Conservation (phyloP, 2,329 filamentous ascomycete genomes). For the Alternaria metachromatica region DNA sequence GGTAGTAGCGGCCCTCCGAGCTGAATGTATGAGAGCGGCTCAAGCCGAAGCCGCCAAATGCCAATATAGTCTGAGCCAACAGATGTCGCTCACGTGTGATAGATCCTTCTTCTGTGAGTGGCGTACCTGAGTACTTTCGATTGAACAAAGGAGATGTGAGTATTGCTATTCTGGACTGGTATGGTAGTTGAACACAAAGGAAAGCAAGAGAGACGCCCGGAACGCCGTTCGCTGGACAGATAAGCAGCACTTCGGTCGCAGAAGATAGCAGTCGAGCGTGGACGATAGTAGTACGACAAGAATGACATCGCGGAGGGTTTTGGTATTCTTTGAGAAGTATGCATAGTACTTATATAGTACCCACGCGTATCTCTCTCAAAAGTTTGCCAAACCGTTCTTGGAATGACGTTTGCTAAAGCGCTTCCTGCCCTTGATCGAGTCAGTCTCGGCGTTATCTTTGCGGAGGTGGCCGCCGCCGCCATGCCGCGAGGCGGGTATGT, state of each 20-base stretch:
- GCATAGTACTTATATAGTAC: no score
- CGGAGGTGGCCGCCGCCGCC: conserved; percentile 48
- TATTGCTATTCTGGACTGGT: neutral
- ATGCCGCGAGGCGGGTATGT: conserved; percentile 61
- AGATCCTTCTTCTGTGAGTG: neutral
- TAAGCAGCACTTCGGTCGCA: neutral
- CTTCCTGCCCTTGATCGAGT: conserved; percentile 65
- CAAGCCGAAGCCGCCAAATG: conserved; percentile 1
- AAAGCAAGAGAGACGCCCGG: conserved; percentile 7
- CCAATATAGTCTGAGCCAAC: neutral
- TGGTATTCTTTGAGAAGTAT: conserved; percentile 9
- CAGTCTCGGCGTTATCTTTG: conserved; percentile 58
- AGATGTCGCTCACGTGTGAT: neutral
- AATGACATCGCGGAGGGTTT: neutral
- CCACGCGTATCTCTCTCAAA: no score
- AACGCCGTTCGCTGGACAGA: conserved; percentile 12
- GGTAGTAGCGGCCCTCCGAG: no score
- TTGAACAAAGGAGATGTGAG: neutral
- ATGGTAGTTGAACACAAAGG: neutral
- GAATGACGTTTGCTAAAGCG: conserved; percentile 91
- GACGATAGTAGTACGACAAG: neutral
- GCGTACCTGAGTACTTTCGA: neutral
- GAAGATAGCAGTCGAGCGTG: neutral
- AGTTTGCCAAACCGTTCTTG: conserved; percentile 91
- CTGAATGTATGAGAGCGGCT: no score